Base-by-base conservation (phyloP, 2,329 filamentous ascomycete species). In the Aschersonia sp. region DNA sequence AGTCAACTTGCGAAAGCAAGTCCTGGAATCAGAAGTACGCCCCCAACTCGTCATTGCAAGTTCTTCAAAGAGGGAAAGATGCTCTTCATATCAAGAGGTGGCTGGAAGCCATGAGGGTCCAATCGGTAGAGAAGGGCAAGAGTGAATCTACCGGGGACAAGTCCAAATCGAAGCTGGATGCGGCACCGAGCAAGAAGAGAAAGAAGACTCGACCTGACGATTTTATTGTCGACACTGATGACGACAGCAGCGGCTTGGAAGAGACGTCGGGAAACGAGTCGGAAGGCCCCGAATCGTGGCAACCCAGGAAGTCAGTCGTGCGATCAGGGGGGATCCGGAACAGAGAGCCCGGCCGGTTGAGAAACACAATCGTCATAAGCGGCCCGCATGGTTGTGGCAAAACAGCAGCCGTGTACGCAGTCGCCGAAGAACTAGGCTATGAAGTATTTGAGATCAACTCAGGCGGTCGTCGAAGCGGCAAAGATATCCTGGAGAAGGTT, bases 361-460 rank as follows among this genome's bases (percentile, higher is more conserved):
- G 74, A 46, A 96, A 96, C 63, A 78, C 83, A 0, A 77, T 96
- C n/a, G 69, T 98, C 6, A 71, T 98, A 33, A 96, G 87, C 57
- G 92, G 92, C 0, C 87, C 90, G 3, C 75, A 85, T 54, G 92
- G 92, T 0, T 90, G 84, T 60, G 94, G 92, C 3, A 98, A 98
- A 67, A 94, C 89, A 10, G 89, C 94, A 5, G 81, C 88, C 1
- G 84, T 96, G 0, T 89, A 94, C 62, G 92, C 92, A 4, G 84
- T 89, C 42, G 90, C 92, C 5, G 90, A 86, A 58, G 90, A 98
- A 64, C 72, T 97, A 12, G 87, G 78, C 1, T 97, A 94, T 58
- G 89, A 95, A 57, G 77, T 98, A 1, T 98, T 98, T 55, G 92
- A 98, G 63, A 88, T 98, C 59, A 94, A 94, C 57, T 69, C 90